Percentiles rank a stretch among this genome's conserved stretches.
Conservation (phyloP, 2,329 filamentous ascomycete genomes). For the Diplodia scrobiculata region DNA sequence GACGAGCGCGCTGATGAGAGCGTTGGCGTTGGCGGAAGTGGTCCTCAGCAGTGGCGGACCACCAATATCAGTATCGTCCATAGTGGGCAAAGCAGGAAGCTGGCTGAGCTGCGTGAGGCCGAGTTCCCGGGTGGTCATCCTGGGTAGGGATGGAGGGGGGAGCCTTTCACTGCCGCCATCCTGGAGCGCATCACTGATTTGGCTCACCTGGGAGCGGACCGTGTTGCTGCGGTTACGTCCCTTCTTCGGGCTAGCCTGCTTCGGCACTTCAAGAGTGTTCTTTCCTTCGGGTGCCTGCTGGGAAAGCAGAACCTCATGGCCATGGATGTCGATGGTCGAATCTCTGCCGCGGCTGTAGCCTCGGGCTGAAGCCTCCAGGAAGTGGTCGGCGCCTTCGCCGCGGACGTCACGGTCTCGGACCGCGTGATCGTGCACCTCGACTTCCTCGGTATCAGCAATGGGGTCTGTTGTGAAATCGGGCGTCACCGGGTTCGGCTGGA, state of each 20-base stretch:
- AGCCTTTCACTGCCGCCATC: conserved; percentile 52
- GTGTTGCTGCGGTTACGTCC: conserved; percentile 40
- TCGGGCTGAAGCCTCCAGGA: conserved; percentile 56
- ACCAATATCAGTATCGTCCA: conserved; percentile 80
- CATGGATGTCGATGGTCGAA: conserved; percentile 65
- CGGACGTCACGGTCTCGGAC: conserved; percentile 74
- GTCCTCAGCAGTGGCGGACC: conserved; percentile 66
- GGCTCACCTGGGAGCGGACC: conserved; percentile 39
- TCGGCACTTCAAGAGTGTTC: conserved; percentile 52
- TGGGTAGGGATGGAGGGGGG: conserved; percentile 62
- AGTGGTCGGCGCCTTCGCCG: conserved; percentile 75
- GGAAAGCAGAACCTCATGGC: conserved; percentile 70
- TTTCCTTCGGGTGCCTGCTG: conserved; percentile 65
- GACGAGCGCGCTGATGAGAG: conserved; percentile 52
- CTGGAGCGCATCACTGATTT: conserved; percentile 36
- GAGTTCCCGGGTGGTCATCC: conserved; percentile 66
- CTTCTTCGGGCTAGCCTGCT: conserved; percentile 47
- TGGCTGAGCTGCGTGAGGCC: conserved; percentile 70
- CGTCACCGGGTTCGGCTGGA: neutral
- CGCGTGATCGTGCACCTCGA: conserved; percentile 49
- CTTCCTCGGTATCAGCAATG: conserved; percentile 52
- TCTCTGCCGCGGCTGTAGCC: conserved; percentile 68
- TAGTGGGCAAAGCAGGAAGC: conserved; percentile 67
- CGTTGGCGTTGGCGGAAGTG: conserved; percentile 52
- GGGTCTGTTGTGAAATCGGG: conserved; percentile 58